Conservation (phyloP, 805 yeast species). For the Candida hungchunana region DNA sequence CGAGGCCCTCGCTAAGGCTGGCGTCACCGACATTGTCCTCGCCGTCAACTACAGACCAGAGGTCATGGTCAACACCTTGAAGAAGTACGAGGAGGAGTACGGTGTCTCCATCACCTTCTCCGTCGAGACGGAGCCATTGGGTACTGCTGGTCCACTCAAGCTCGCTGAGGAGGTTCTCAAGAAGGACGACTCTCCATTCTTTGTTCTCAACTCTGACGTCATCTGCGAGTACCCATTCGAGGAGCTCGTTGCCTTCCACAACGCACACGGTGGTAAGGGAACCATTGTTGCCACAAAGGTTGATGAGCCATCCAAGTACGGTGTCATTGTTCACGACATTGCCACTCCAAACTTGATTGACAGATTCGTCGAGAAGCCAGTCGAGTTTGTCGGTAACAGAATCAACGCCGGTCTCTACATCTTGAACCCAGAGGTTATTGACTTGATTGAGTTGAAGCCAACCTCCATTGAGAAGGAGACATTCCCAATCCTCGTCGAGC, state of each 20-base stretch:
- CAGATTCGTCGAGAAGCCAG: constrained; percentile 99
- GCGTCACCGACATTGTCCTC: constrained; percentile 96
- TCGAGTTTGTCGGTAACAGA: constrained; percentile 99
- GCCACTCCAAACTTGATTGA: constrained; percentile 93
- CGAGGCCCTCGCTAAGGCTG: constrained; percentile 96
- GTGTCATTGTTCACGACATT: constrained; percentile 98
- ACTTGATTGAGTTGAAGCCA: constrained; percentile 95
- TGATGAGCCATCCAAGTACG: constrained; percentile 98
- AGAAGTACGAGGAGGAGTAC: constrained; percentile 91
- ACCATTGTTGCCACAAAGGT: constrained; percentile 99
- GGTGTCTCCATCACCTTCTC: constrained; percentile 95
- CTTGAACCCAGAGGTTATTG: constrained; percentile 95
- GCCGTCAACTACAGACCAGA: constrained; percentile 99
- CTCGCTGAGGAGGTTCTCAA: constrained; percentile 90
- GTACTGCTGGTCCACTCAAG: constrained; percentile 98
- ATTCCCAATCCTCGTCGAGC: constrained; percentile 92
- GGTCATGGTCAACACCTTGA: constrained; percentile 93
- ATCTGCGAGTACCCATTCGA: constrained; percentile 97
- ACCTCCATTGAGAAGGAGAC: constrained; percentile 99
- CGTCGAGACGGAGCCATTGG: constrained; percentile 98
- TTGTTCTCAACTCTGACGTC: constrained; percentile 96
- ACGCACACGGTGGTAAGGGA: constrained; percentile 94
- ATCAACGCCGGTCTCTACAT: constrained; percentile 99
- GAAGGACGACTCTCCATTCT: constrained; percentile 95
- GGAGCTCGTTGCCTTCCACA: constrained; percentile 90